These are phyloP conservation scores for Medicago arabica DNA, from an alignment of 306 rosid genomes.

Conservation along the genomic window DNA sequence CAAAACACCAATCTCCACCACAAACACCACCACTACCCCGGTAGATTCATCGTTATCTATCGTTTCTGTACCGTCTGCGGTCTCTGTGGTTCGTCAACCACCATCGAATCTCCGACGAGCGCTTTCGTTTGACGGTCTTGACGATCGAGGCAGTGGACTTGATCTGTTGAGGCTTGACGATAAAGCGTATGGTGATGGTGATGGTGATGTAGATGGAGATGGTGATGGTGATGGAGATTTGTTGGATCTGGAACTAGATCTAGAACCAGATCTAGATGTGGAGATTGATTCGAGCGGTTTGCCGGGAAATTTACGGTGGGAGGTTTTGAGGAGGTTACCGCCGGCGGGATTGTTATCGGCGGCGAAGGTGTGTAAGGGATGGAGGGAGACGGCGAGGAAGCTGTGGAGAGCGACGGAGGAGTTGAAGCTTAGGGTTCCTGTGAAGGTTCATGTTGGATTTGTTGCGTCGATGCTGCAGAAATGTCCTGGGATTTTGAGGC, in stretches of 20 bases:
- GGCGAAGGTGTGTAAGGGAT: slow-evolving; percentile 80
- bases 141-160: slow-evolving; percentile 36
- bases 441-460: slow-evolving; percentile 70
- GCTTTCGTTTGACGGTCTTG: slow-evolving; percentile 73
- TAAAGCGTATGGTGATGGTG: slow-evolving; percentile 27
- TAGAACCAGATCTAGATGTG: slow-evolving; percentile 17
- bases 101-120: slow-evolving; percentile 75
- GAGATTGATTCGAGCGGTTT: slow-evolving; percentile 58
- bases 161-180: slow-evolving; percentile 38
- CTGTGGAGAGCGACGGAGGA: slow-evolving; percentile 89
- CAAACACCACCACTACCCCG: slow-evolving; percentile 31
- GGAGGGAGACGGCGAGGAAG: slow-evolving; percentile 77
- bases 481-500: slow-evolving; percentile 78
- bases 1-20: slow-evolving; percentile 26
- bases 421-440: slow-evolving; percentile 78
- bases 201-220: slow-evolving; percentile 40
- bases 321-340: slow-evolving; percentile 76
- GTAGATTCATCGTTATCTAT: slow-evolving; percentile 45
- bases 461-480: slow-evolving; percentile 85
- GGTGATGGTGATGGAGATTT: neutral
- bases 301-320: slow-evolving; percentile 75
- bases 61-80: slow-evolving; percentile 43
- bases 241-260: neutral
- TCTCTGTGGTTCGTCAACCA: slow-evolving; percentile 45
- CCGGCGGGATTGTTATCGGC: slow-evolving; percentile 78